Conservation (phyloP, 352 stramenopile species). For the Phytopythium sindhum region DNA sequence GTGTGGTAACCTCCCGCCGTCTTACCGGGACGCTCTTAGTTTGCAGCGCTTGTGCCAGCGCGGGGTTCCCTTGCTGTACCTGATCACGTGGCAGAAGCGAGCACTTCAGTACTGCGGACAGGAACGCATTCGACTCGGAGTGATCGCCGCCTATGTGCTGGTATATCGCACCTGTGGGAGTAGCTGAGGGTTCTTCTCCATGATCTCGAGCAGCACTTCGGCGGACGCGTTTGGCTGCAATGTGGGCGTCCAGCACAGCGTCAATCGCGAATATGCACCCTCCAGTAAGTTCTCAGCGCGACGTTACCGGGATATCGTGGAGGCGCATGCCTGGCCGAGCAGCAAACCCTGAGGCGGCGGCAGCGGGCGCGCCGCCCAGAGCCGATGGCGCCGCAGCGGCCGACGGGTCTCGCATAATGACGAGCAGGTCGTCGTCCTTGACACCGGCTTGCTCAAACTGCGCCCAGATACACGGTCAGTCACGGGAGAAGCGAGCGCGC, state of each 20-base stretch:
- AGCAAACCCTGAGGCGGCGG: conserved; percentile 21
- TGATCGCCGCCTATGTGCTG: background rate
- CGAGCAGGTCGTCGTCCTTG: conserved; percentile 67
- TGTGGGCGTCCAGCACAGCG: background rate
- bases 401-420: conserved; percentile 50
- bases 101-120: background rate
- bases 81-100: conserved; percentile 13
- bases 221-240: conserved; percentile 55
- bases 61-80: conserved; percentile 59
- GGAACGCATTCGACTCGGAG: background rate
- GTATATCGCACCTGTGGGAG: conserved; percentile 39
- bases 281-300: background rate
- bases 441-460: conserved; percentile 74
- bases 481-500: background rate
- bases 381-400: conserved; percentile 9
- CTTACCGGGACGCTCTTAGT: conserved; percentile 66
- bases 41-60: conserved; percentile 58
- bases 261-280: background rate
- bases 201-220: conserved; percentile 78
- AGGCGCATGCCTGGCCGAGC: conserved; percentile 70
- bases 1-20: background rate
- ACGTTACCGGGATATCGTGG: conserved; percentile 69
- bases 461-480: background rate
- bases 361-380: conserved; percentile 7
- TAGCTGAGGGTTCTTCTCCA: conserved; percentile 78